These are phyloP conservation scores for Talaromyces borbonicus DNA, from an alignment of 495 filamentous ascomycete species.

Conservation along the genomic window DNA sequence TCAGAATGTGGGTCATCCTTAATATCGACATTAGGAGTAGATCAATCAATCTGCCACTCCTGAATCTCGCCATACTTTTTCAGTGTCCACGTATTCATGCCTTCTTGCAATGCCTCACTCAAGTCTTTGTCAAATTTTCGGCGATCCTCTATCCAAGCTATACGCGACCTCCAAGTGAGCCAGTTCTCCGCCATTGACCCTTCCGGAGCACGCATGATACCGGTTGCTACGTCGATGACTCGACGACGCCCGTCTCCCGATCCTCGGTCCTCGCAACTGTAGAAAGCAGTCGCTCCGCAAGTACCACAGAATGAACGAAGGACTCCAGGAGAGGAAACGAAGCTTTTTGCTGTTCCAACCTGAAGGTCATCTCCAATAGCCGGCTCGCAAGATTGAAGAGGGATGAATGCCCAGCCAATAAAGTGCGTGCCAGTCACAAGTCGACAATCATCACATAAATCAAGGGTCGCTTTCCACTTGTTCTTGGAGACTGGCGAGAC, in stretches of 20 bases:
- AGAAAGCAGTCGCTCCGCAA: conserved; percentile 46
- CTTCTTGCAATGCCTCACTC: conserved; percentile 18
- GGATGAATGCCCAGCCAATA: conserved; percentile 35
- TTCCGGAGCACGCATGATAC: conserved; percentile 35
- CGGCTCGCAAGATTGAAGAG: conserved; percentile 12
- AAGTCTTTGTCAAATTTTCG: conserved; percentile 23
- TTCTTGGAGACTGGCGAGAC: conserved; percentile 26
- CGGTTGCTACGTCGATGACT: conserved; percentile 41
- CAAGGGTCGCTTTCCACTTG: conserved; percentile 31
- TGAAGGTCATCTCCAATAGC: conserved; percentile 13
- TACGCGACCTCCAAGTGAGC: conserved; percentile 25
- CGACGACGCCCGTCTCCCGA: conserved; percentile 11
- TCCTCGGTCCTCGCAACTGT: conserved; percentile 24
- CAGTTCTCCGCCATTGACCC: conserved; percentile 40
- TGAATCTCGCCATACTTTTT: conserved; percentile 3
- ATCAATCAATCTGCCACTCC: conserved; percentile 6
- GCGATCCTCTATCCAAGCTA: conserved; percentile 21
- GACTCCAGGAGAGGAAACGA: conserved; percentile 32
- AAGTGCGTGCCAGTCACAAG: conserved; percentile 34
- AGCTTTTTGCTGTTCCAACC: conserved; percentile 38
- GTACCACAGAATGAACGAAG: conserved; percentile 41
- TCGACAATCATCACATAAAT: conserved; percentile 44
- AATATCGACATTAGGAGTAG: too few relatives aligned
- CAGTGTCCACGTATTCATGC: conserved; percentile 20
- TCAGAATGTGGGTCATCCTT: too few relatives aligned